Percentiles rank a stretch among this genome's conserved stretches.
Conservation (phyloP, 2,329 filamentous ascomycete species). For the Cladosporium sp. region DNA sequence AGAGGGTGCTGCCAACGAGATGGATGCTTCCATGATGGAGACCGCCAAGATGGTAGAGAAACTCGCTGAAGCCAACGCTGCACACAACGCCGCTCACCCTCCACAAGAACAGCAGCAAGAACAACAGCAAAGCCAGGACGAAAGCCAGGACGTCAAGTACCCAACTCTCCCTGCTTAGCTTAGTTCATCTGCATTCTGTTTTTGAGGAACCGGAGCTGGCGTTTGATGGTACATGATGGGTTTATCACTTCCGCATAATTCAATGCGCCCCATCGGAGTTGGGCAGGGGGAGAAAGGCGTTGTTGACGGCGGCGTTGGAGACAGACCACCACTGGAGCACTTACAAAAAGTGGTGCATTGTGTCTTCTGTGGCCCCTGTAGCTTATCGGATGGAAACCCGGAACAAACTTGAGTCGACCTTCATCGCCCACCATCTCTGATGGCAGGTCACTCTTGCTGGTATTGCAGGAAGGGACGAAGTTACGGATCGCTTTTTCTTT, state of each 20-base stretch:
- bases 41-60: slow-evolving; percentile 24
- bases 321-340: no score
- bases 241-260: neutral
- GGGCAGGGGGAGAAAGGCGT: neutral
- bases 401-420: no score
- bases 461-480: neutral
- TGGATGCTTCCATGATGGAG: slow-evolving; percentile 16
- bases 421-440: no score
- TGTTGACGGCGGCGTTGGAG: slow-evolving; percentile 2
- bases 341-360: no score
- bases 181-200: neutral
- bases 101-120: slow-evolving; percentile 1
- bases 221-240: neutral
- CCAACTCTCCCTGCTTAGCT: slow-evolving; percentile 1
- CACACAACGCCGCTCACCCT: slow-evolving; percentile 7
- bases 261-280: slow-evolving; percentile 1
- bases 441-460: no score
- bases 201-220: neutral
- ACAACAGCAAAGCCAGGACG: neutral
- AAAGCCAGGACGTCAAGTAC: slow-evolving; percentile 8
- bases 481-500: slow-evolving; percentile 1
- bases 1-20: slow-evolving; percentile 14
- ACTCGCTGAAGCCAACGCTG: slow-evolving; percentile 15
- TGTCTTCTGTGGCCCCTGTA: no score
- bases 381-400: no score